A percentile compares a stretch with the other conserved stretches of the same genome.
Conservation (phyloP, 2,329 filamentous ascomycete species). For the Apiospora marii region DNA sequence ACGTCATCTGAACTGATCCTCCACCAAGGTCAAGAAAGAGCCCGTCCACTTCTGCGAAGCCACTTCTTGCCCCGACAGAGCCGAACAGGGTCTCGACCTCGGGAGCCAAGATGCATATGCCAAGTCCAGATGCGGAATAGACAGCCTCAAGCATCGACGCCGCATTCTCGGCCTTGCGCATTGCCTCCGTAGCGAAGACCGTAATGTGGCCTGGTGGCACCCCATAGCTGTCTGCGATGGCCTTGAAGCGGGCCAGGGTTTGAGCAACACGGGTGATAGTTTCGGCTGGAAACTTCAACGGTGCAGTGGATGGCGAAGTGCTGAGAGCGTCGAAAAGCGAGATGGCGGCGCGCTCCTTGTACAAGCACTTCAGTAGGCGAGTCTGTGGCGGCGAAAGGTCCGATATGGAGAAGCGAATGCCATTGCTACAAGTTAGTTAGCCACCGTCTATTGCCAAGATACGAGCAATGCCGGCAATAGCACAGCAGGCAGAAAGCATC, state of each 20-base stretch:
- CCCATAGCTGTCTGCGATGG: constrained; percentile 72
- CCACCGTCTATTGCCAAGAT: background rate
- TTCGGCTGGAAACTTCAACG: constrained; percentile 53
- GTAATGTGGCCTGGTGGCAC: constrained; percentile 72
- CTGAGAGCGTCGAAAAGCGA: constrained; percentile 86
- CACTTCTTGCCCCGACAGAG: constrained; percentile 82
- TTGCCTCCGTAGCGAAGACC: constrained; percentile 89
- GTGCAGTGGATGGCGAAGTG: constrained; percentile 48
- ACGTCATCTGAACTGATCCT: constrained; percentile 71
- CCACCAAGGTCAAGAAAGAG: constrained; percentile 89
- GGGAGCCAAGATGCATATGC: constrained; percentile 77
- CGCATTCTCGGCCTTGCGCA: constrained; percentile 80
- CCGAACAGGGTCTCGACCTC: constrained; percentile 85
- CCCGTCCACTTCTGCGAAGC: constrained; percentile 72
- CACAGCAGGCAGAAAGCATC: constrained; percentile 29
- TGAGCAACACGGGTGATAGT: constrained; percentile 73
- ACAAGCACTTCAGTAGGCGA: constrained; percentile 79
- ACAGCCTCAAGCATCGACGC: constrained; percentile 73
- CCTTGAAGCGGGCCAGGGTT: constrained; percentile 74
- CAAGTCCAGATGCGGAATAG: constrained; percentile 67
- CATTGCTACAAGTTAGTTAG: constrained; percentile 67
- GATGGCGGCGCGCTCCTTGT: constrained; percentile 79
- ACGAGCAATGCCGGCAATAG: constrained; percentile 22
- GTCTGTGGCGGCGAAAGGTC: constrained; percentile 75
- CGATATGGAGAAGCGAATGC: constrained; percentile 90